These are phyloP conservation scores for Apiospora hydei DNA, from an alignment of 2,329 filamentous ascomycete species.

Conservation along the genomic window DNA sequence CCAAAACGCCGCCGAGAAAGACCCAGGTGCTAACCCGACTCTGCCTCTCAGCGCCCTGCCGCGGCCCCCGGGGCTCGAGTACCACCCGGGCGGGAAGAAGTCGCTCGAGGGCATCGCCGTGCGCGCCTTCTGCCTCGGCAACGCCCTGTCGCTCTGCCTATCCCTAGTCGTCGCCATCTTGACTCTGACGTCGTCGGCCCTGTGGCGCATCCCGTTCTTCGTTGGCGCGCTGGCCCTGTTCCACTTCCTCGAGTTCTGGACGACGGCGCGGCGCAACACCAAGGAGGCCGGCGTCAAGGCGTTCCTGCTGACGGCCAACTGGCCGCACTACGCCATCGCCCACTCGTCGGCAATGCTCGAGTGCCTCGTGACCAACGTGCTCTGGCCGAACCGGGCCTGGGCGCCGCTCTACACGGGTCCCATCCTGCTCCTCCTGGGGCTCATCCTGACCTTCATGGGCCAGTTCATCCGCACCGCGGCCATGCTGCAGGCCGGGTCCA, in stretches of 20 bases:
- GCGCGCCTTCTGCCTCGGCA: conserved; percentile 63
- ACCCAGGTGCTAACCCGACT: conserved; percentile 18
- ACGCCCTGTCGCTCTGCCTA: conserved; percentile 47
- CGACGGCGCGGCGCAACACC: conserved; percentile 85
- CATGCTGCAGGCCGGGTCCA: conserved; percentile 88
- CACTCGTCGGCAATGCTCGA: conserved; percentile 79
- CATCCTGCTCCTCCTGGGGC: conserved; percentile 60
- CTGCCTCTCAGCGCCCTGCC: conserved; percentile 42
- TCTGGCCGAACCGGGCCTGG: conserved; percentile 60
- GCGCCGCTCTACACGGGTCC: conserved; percentile 53
- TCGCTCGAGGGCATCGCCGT: conserved; percentile 67
- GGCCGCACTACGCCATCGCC: conserved; percentile 82
- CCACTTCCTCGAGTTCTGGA: conserved; percentile 97
- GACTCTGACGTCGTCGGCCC: conserved; percentile 49
- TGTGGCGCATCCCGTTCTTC: conserved; percentile 74
- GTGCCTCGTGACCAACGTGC: conserved; percentile 65
- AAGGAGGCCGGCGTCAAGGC: conserved; percentile 73
- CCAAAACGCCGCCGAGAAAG: conserved; percentile 2
- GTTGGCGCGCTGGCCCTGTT: conserved; percentile 75
- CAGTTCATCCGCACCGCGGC: conserved; percentile 81
- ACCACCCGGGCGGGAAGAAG: conserved; percentile 56
- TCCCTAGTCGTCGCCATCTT: conserved; percentile 44
- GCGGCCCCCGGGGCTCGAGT: conserved; percentile 45
- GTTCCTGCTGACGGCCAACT: conserved; percentile 87
- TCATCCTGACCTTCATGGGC: conserved; percentile 71